phyloP scores from a whole-genome alignment of 208 protist genomes.

The Acanthamoeba lenticulata region DNA sequence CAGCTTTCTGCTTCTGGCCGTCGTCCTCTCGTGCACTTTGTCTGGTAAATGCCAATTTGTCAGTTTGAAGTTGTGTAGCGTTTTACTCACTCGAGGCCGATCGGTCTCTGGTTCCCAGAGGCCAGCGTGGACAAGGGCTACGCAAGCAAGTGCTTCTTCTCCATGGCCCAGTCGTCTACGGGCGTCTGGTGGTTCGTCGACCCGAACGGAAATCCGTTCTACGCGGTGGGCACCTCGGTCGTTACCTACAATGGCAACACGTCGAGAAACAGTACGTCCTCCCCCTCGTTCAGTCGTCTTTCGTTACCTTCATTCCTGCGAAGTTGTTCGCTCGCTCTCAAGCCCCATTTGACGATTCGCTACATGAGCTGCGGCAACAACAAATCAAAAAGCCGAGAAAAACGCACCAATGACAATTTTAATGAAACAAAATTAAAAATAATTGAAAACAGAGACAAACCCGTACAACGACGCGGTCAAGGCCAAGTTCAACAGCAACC shows the following conservation, averaged over 20 bases:
- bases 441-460: background rate
- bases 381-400: background rate
- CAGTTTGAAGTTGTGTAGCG: no score
- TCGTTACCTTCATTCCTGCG: background rate
- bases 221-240: background rate
- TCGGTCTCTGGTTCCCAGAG: no score
- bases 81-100: no score
- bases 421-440: background rate
- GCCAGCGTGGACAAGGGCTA: background rate
- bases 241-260: background rate
- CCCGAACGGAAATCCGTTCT: background rate
- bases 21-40: no score
- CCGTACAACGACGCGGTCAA: background rate
- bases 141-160: conserved; percentile 14
- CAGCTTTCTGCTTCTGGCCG: no score
- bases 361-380: no score
- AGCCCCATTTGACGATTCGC: no score
- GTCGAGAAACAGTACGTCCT: background rate
- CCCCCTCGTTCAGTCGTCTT: background rate
- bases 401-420: background rate
- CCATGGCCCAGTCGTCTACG: background rate
- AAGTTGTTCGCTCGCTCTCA: background rate
- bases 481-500: background rate
- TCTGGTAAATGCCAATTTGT: no score
- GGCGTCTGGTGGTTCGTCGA: background rate